Evolutionary conservation across 306 rosid genomes (phyloP).

Genomic region (Dryas drummondii): DNA sequence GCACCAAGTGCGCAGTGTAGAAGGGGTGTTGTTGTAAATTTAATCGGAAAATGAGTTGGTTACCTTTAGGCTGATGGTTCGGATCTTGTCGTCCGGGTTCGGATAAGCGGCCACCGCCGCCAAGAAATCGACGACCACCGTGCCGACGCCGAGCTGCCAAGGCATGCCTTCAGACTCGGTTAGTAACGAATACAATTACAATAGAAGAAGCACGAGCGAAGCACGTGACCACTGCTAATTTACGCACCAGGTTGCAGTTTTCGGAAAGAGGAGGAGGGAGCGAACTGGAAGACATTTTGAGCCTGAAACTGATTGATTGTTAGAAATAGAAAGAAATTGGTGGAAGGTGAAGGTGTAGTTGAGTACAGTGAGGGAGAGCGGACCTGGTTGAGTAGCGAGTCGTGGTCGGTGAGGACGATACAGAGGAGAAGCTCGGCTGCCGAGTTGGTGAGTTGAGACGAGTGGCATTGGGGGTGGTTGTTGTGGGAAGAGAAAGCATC

Average conservation of each 20-base stretch:
- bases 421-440: neutral
- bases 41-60: neutral
- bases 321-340: neutral
- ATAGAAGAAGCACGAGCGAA: no score
- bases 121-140: slow-evolving; percentile 51
- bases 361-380: neutral
- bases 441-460: neutral
- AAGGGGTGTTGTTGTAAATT: neutral
- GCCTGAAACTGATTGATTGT: slow-evolving; percentile 19
- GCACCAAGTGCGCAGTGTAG: neutral
- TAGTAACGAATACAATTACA: no score
- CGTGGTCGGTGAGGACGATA: neutral
- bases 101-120: slow-evolving; percentile 71
- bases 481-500: neutral
- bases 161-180: neutral
- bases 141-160: slow-evolving; percentile 75
- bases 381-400: slow-evolving; percentile 24
- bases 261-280: slow-evolving; percentile 46
- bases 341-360: no score
- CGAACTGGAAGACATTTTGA: slow-evolving; percentile 46
- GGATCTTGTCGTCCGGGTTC: slow-evolving; percentile 69
- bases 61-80: slow-evolving; percentile 72
- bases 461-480: neutral
- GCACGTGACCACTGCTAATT: neutral
- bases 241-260: slow-evolving; percentile 56